Base-by-base conservation (phyloP, 2,329 filamentous ascomycete species). In the Fusarium abutilonis region DNA sequence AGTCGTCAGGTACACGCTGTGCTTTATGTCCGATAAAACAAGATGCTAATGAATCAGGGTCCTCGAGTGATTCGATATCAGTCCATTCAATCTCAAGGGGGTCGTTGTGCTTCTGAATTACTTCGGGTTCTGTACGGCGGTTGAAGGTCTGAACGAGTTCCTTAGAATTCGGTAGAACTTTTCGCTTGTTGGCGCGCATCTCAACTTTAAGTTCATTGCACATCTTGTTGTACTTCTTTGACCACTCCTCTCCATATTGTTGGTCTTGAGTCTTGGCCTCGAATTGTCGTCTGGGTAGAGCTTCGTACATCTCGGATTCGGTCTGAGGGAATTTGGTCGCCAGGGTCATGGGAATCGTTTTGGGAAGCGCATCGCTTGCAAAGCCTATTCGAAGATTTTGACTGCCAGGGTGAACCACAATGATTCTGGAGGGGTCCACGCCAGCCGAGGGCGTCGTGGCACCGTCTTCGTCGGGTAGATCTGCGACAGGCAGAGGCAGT, bases 131-230 rank as follows among this genome's bases (percentile, higher is more conserved):
- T 1, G 88, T 91, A 43, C 92, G 86, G 49, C 91, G 87, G 76
- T 99, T 99, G 82, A 91, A 98, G 73, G 97, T 98, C 64, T 93
- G 87, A 2, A 97, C 94, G 56, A 97, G 82, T 72, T 99, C 95
- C 75, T 97, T 96, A 0, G 93, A 97, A 74, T 98, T 98, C n/a
- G 95, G 95, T 45, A 98, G 79, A 14, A 97, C 93, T 74, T 96
- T 91, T 73, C 92, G 89, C 82, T 98, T 98, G 78, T 97, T 97
- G 67, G 88, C 86, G 60, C 94, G 89, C 91, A 98, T 96, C 47
- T 92, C 90, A 3, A 89, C 80, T 77, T 96, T 97, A 60, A 99
- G 86, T 40, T 97, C 93, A 50, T 88, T 87, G 58, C 87, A 91
- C 89, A 95, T 90, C 72, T 89, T 89, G 53, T 86, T 86, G 77